These are phyloP conservation scores for Austroboletus eburneus DNA, from an alignment of 768 basidiomycete genomes.

Conservation along the genomic window DNA sequence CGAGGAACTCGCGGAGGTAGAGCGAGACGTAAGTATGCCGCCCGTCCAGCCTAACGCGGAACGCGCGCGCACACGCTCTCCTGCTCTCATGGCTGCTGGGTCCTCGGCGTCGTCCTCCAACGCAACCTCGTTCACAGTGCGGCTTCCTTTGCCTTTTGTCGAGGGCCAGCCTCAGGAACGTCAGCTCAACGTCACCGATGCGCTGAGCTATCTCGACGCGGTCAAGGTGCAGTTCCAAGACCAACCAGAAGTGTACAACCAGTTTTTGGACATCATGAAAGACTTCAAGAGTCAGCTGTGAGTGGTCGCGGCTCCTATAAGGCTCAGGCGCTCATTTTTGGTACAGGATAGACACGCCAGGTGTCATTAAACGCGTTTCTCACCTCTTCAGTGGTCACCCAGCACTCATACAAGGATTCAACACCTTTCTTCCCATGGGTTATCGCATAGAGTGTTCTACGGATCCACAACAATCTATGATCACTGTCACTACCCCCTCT, in stretches of 20 bases:
- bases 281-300: constrained; percentile 67
- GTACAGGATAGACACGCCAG: constrained; percentile 90
- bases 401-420: constrained; percentile 92
- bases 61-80: constrained; percentile 6
- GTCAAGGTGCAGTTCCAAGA: constrained; percentile 59
- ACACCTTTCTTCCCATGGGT: constrained; percentile 92
- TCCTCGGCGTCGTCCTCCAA: constrained; percentile 7
- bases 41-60: constrained; percentile 12
- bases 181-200: constrained; percentile 59
- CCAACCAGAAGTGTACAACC: constrained; percentile 60
- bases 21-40: constrained; percentile 26
- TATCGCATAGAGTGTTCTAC: constrained; percentile 85
- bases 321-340: not conserved
- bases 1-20: constrained; percentile 12
- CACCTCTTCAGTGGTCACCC: constrained; percentile 90
- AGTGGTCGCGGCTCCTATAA: constrained; percentile 16
- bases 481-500: constrained; percentile 75
- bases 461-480: constrained; percentile 60
- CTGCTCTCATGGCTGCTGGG: constrained; percentile 11
- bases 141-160: constrained; percentile 18
- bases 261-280: constrained; percentile 68
- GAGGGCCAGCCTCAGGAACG: constrained; percentile 34
- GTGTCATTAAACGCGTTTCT: constrained; percentile 94
- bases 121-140: constrained; percentile 2
- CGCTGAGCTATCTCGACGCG: constrained; percentile 58